Evolutionary conservation across 768 basidiomycete species (phyloP), one percentile per base, ranked within the genome.

Genomic region (Neoboletus brunneissimus): DNA sequence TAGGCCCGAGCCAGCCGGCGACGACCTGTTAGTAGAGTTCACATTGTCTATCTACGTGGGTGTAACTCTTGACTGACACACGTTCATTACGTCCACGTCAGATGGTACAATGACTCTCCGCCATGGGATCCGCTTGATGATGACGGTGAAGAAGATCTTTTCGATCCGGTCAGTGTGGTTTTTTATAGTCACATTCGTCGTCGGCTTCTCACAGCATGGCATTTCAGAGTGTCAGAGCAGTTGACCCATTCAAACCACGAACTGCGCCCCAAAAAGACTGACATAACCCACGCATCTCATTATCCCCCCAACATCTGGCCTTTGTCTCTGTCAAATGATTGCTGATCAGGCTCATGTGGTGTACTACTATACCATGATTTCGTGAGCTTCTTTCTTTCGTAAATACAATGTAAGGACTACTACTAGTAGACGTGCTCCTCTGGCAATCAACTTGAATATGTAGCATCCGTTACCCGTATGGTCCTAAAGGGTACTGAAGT

Each of bases 111-210:
- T 20, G 62, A 55, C 29, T 11, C 29, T 8, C 44, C 57, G 3
- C 70, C 68, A 18, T 71, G 69, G 68, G 60, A 65, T 4, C 67
- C 67, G 1, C 62, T 69, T 15, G 63, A 69, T 12, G 62, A 62
- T 29, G 67, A 71, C 2, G 67, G 67, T 9, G 50, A 6, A 2
- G 62, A 69, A 35, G 69, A 69, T 45, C 54, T 31, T 2, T 51
- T 66, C 5, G 63, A 59, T 35, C 34, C 48, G 10, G 65, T 67
- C 23, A 48, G 65, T 48, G 18, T 53, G 15, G 31, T n/a, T n/a
- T n/a, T 18, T 34, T 11, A n/a, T 25, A 5, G 1, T 34, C 4
- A 25, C 12, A 10, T 23, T 10, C 12, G 5, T 40, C 10, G 4
- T 13, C 16, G 0, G 23, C 9, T 47, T 53, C 56, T 64, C 41